Evolutionary conservation across 73 alveolate genomes (phyloP), one percentile per base, ranked within the genome.

Genomic region (Paraurostyla sp.): DNA sequence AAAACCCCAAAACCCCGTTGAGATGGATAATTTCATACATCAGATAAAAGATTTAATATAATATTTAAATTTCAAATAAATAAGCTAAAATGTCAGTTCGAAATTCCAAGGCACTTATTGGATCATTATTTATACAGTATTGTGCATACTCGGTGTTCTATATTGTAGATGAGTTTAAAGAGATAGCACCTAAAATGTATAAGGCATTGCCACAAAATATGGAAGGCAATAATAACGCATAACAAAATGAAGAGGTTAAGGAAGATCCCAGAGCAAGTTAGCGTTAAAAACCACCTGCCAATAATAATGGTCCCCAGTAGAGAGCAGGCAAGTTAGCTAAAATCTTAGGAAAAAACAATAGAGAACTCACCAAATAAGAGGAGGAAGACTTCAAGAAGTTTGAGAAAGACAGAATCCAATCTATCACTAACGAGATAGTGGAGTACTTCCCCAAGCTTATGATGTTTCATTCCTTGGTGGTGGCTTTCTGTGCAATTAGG

Each of bases 61-160:
- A 69, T 41, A 41, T 69, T 69, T 36, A 49, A 75, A 75, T 75
- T 75, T 50, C 50, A 32, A 75, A 75, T 46, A 75, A 23, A 22
- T 22, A 75, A 75, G 25, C 16, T 42, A 35, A 40, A 27, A 75
- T 75, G 87, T 43, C 87, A 75, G 73, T 75, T 16, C 18, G 87
- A 48, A 75, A 75, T 50, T 46, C 87, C 22, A 75, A 75, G 32
- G 87, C 87, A 46, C 52, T 75, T 9, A 75, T 75, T 4, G 87
- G 58, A 1, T 73, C 76, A 3, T 33, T 75, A 15, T 75, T 75
- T 50, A 49, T 75, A 13, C 33, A 75, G 40, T 75, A 75, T 30
- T n/a, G 45, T 32, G 69, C 75, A 16, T 75, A 75, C 32, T 22
- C 76, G 32, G 38, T 75, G 7, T 75, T 75, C 51, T 75, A 75